Evolutionary conservation across 179 eudicot species (phyloP), one percentile per base, ranked within the genome.

Genomic region (Heliamphora pulchella): DNA sequence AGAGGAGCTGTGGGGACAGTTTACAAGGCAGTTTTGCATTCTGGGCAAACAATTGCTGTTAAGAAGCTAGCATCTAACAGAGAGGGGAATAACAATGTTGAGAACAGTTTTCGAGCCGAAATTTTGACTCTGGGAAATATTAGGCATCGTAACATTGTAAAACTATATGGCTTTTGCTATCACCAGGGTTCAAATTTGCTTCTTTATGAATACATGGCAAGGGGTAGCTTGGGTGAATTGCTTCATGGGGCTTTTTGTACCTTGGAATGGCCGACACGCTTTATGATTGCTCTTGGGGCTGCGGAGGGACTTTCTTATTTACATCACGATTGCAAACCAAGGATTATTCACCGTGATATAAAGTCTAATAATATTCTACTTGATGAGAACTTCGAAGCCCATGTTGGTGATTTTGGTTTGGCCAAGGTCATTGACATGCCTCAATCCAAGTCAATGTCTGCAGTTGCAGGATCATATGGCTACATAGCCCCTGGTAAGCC

Each of bases 391-490:
- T 91, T 88, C 80, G 98, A 94, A 85, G 98, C 98, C 14, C 98
- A 93, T 86, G 98, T 94, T 68, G 98, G 98, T 78, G 98, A 94
- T 88, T 94, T 94, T 81, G 98, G 98, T 54, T 81, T 94, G 84
- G 98, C 98, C 0, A 94, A 94, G 89, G 96, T 94, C 77, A 87
- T 94, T 77, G 98, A 94, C 80, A 93, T 94, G 98, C 98, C 98
- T 59, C 89, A 90, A n/a, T 91, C 97, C 2, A 94, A 91, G 82
- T 90, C 98, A n/a, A 89, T 94, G 87, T 94, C 98, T 31, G 98
- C 98, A 17, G 93, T 94, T 84, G 98, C 98, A 76, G 98, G 98
- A 61, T 94, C 98, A 0, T 94, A 94, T 80, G 98, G 98, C 67
- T 94, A 94, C 81, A 94, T 94, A 58, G 98, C 98, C 70, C 98